Evolutionary conservation across 345 rosid genomes (phyloP).

Genomic region (Moricandia arvensis): DNA sequence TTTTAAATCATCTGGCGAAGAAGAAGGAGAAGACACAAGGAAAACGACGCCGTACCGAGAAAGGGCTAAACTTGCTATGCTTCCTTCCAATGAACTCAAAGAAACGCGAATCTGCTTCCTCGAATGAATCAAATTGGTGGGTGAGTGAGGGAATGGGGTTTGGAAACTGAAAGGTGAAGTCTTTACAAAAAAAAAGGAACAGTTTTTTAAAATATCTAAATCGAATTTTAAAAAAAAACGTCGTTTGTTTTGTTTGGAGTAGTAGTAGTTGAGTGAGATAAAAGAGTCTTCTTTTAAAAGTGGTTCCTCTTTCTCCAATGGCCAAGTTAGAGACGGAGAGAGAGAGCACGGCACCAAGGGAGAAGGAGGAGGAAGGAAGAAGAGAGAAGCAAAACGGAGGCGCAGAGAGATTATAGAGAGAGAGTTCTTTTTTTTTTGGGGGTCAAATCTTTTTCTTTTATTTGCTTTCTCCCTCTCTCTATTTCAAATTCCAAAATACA

Average conservation of each 20-base stretch:
- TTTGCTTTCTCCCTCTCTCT: slow-evolving; percentile 37
- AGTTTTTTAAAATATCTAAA: not conserved
- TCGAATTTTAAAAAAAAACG: slow-evolving; percentile 10
- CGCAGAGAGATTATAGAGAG: slow-evolving; percentile 20
- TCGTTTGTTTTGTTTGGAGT: too few relatives aligned
- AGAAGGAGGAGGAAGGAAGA: not conserved
- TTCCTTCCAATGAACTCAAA: not conserved
- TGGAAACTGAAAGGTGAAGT: slow-evolving; percentile 9
- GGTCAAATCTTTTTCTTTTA: slow-evolving; percentile 7
- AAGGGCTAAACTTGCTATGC: slow-evolving; percentile 5
- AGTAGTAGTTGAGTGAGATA: slow-evolving; percentile 7
- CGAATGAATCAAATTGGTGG: not conserved
- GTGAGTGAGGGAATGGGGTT: not conserved
- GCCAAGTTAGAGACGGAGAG: slow-evolving; percentile 21
- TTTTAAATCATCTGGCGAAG: slow-evolving; percentile 2
- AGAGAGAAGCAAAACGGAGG: slow-evolving; percentile 12
- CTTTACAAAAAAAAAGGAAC: not conserved
- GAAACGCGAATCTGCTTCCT: not conserved
- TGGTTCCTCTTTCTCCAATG: slow-evolving; percentile 28
- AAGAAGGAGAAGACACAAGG: not conserved
- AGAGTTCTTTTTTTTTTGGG: not conserved
- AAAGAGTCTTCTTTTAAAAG: too few relatives aligned
- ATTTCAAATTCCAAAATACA: slow-evolving; percentile 34
- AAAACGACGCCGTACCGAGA: slow-evolving; percentile 16
- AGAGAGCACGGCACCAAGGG: slow-evolving; percentile 9